These are phyloP conservation scores for Pyrenopolyporus hunteri DNA, from an alignment of 495 filamentous ascomycete genomes.

Conservation along the genomic window DNA sequence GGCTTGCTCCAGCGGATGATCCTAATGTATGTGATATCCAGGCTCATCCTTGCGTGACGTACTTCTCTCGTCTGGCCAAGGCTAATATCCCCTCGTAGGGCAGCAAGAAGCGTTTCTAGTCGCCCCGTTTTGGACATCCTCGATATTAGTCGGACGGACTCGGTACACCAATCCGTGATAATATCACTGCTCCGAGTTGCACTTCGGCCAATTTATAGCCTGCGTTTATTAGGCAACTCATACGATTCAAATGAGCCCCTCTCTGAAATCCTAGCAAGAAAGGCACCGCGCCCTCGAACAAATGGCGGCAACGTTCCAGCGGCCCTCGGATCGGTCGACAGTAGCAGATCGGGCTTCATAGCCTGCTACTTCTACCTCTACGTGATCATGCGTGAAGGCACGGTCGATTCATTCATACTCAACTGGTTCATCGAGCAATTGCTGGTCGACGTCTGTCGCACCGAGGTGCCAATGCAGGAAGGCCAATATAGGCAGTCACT, in stretches of 20 bases:
- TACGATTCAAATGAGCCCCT: conserved; percentile 36
- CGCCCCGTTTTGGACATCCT: conserved; percentile 43
- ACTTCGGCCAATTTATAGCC: conserved; percentile 40
- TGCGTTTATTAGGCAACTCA: conserved; percentile 31
- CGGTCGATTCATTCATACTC: conserved; percentile 40
- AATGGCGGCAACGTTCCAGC: conserved; percentile 33
- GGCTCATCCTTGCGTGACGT: conserved; percentile 6
- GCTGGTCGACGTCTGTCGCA: conserved; percentile 40
- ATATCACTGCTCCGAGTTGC: conserved; percentile 41
- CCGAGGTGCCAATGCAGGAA: conserved; percentile 38
- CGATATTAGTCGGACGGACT: conserved; percentile 41
- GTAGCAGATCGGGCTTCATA: conserved; percentile 42
- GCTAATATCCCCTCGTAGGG: conserved; percentile 36
- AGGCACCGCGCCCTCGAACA: conserved; percentile 32
- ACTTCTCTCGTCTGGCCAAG: conserved; percentile 5
- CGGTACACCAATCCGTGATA: conserved; percentile 41
- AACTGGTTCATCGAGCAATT: conserved; percentile 46
- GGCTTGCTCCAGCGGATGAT: conserved; percentile 42
- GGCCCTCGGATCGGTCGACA: conserved; percentile 36
- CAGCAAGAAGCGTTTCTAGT: conserved; percentile 39
- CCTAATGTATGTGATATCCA: conserved; percentile 33
- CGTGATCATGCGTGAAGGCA: conserved; percentile 40
- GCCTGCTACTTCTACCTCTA: conserved; percentile 46
- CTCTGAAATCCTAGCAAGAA: conserved; percentile 36
- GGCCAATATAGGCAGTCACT: conserved; percentile 40